Percentiles rank a stretch among this genome's conserved stretches.
Conservation (phyloP, 495 filamentous ascomycete genomes). For the Xylaria longipes region DNA sequence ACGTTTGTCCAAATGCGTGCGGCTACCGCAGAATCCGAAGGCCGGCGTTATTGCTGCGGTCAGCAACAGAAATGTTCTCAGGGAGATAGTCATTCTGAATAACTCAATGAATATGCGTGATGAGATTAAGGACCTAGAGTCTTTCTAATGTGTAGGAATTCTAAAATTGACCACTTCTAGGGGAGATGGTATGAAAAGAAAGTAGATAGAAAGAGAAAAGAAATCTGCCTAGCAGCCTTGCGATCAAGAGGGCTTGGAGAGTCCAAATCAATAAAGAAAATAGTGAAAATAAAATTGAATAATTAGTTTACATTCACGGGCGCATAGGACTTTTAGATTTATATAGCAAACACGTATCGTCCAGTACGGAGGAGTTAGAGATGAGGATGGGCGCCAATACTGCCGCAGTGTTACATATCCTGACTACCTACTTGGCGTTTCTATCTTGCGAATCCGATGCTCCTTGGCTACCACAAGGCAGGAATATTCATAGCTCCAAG, state of each 20-base stretch:
- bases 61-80: conserved; percentile 28
- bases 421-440: conserved; percentile 18
- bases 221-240: conserved; percentile 1
- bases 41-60: conserved; percentile 37
- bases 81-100: neutral
- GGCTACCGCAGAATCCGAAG: conserved; percentile 36
- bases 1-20: conserved; percentile 44
- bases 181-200: neutral
- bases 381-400: conserved; percentile 10
- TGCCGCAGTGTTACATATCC: neutral
- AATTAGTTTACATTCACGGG: conserved; percentile 9
- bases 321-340: neutral
- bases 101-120: no score
- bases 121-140: neutral
- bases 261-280: neutral
- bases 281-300: neutral
- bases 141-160: neutral
- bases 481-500: neutral
- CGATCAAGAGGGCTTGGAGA: neutral
- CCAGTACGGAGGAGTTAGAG: neutral
- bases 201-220: neutral
- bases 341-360: conserved; percentile 13
- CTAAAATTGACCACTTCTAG: neutral
- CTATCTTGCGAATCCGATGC: conserved; percentile 2
- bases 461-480: conserved; percentile 21